These are phyloP conservation scores for Mucor saturninus DNA, from an alignment of 371 early-diverging fungal species.

Conservation along the genomic window DNA sequence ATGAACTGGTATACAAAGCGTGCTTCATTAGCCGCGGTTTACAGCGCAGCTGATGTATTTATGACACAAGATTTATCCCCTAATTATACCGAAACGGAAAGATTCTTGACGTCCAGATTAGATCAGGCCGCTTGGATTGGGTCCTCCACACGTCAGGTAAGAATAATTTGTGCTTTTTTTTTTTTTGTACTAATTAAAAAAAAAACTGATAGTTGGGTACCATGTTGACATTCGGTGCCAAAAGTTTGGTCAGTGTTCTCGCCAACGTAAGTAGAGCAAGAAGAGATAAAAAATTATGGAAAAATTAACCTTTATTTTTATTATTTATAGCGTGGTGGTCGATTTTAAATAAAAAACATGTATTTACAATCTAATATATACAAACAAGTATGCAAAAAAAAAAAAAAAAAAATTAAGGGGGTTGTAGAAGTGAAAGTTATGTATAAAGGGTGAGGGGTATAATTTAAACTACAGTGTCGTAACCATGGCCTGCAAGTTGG, in stretches of 20 bases:
- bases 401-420: neutral
- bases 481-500: neutral
- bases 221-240: conserved; percentile 54
- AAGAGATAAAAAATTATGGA: neutral
- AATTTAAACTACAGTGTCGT: conserved; percentile 14
- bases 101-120: conserved; percentile 80
- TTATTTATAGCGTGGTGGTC: conserved; percentile 25
- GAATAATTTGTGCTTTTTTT: conserved; percentile 8
- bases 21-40: conserved; percentile 77
- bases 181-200: neutral
- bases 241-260: conserved; percentile 40
- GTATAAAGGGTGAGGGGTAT: neutral
- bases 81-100: conserved; percentile 70
- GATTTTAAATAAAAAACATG: conserved; percentile 14
- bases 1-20: conserved; percentile 91
- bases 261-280: conserved; percentile 38
- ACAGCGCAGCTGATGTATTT: conserved; percentile 85
- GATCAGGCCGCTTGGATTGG: conserved; percentile 71
- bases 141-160: conserved; percentile 54
- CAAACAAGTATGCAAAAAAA: conserved; percentile 20
- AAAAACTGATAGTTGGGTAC: conserved; percentile 36
- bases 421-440: conserved; percentile 1
- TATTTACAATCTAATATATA: conserved; percentile 6
- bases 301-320: neutral
- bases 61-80: conserved; percentile 88